A percentile compares a stretch with the other conserved stretches of the same genome.
phyloP scores from a whole-genome alignment of 2,329 filamentous ascomycete species.

The Trichoderma arundinaceum region DNA sequence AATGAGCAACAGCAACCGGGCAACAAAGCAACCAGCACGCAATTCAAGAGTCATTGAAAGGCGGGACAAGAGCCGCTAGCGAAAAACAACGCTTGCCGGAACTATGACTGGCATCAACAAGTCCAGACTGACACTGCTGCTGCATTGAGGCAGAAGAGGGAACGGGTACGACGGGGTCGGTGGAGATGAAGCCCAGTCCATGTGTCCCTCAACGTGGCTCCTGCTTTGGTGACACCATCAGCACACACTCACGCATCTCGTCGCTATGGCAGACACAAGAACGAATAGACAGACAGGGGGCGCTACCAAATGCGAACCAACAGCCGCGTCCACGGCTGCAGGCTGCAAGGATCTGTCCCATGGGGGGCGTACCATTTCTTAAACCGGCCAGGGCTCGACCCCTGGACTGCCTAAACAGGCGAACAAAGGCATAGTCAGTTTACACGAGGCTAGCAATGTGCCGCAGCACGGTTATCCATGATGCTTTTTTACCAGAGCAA shows the following conservation, averaged over 20 bases:
- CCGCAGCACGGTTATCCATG: conserved; percentile 1
- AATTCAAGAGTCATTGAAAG: background rate
- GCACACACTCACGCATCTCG: background rate
- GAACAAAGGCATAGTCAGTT: conserved; percentile 26
- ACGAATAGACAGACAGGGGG: background rate
- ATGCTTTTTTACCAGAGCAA: background rate
- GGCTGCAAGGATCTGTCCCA: conserved; percentile 12
- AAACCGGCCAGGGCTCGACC: conserved; percentile 17
- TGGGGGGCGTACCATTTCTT: conserved; percentile 15
- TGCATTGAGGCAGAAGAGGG: conserved; percentile 19
- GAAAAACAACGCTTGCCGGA: background rate
- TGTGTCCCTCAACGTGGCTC: conserved; percentile 21
- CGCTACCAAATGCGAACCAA: conserved; percentile 23
- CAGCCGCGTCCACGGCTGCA: conserved; percentile 26
- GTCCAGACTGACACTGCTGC: conserved; percentile 20
- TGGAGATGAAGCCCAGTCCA: conserved; percentile 24
- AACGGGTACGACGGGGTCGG: conserved; percentile 7
- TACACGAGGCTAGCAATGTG: conserved; percentile 21
- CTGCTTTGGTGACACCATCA: conserved; percentile 23
- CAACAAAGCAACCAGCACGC: background rate
- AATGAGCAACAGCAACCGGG: background rate
- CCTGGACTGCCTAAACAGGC: conserved; percentile 29
- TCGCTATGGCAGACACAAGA: background rate
- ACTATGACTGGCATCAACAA: background rate
- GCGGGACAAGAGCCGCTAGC: background rate